phyloP scores from a whole-genome alignment of 805 yeast species.

The Middelhovenomyces tepae region DNA sequence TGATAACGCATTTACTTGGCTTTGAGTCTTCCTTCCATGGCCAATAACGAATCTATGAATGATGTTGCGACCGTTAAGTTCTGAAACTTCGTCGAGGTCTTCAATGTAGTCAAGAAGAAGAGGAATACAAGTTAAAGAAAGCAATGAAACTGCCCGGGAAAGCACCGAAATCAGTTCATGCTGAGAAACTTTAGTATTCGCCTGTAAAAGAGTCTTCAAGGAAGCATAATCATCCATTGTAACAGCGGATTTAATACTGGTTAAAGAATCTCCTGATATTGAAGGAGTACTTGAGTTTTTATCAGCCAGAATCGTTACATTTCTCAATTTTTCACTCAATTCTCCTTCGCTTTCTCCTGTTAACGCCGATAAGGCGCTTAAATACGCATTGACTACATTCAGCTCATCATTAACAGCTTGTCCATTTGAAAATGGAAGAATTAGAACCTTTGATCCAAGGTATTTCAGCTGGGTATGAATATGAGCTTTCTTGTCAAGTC shows the following conservation, averaged over 20 bases:
- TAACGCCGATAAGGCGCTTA: constrained; percentile 23
- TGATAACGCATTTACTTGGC: constrained; percentile 4
- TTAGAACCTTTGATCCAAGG: constrained; percentile 57
- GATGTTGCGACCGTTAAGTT: constrained; percentile 73
- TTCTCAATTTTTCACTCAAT: no score
- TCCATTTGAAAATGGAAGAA: constrained; percentile 72
- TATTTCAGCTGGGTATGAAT: constrained; percentile 48
- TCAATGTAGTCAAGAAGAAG: constrained; percentile 43
- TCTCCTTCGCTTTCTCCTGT: neutral
- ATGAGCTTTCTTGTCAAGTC: constrained; percentile 72
- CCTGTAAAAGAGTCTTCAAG: constrained; percentile 34
- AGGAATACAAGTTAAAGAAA: constrained; percentile 51
- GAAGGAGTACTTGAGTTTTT: constrained; percentile 1
- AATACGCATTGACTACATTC: constrained; percentile 22
- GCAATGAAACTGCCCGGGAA: constrained; percentile 53
- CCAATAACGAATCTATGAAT: constrained; percentile 77
- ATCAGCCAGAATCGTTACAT: no score
- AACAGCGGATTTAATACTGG: constrained; percentile 21
- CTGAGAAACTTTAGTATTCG: constrained; percentile 30
- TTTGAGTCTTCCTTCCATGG: constrained; percentile 45
- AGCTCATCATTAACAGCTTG: constrained; percentile 47
- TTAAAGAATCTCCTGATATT: constrained; percentile 4
- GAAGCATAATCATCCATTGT: constrained; percentile 37
- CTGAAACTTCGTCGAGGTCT: constrained; percentile 52
- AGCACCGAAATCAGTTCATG: constrained; percentile 44